Percentiles rank a stretch among this genome's conserved stretches.
Evolutionary conservation across 306 rosid genomes (phyloP).

Genomic region (Glycine latifolia): DNA sequence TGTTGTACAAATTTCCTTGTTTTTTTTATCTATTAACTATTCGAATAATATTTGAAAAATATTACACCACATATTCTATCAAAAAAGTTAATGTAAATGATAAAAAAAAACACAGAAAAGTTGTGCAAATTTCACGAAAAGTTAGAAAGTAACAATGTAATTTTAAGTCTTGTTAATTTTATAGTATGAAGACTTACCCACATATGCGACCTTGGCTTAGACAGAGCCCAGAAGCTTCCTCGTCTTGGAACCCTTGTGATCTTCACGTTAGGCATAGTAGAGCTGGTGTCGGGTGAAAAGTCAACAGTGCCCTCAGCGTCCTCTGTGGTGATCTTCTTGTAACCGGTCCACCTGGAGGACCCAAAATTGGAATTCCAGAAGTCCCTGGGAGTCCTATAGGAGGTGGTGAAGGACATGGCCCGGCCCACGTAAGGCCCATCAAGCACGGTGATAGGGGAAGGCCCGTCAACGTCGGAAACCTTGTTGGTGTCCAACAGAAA

Average conservation of each 20-base stretch:
- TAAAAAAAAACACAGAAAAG: too few relatives aligned
- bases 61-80: too few relatives aligned
- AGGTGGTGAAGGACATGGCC: conserved; percentile 64
- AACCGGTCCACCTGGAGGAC: conserved; percentile 73
- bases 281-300: conserved; percentile 39
- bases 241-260: conserved; percentile 50
- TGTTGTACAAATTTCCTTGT: too few relatives aligned
- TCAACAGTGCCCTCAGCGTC: conserved; percentile 57
- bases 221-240: conserved; percentile 47
- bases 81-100: too few relatives aligned
- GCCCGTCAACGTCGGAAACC: conserved; percentile 46
- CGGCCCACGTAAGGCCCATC: conserved; percentile 78
- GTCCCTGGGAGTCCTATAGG: conserved; percentile 55
- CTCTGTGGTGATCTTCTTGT: conserved; percentile 59
- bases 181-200: conserved; percentile 58
- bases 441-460: conserved; percentile 76
- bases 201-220: conserved; percentile 60
- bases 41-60: too few relatives aligned
- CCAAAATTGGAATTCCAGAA: conserved; percentile 58
- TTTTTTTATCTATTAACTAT: too few relatives aligned
- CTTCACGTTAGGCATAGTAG: conserved; percentile 49
- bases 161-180: too few relatives aligned
- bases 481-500: conserved; percentile 50
- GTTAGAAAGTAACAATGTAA: too few relatives aligned
- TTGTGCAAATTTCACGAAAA: too few relatives aligned